These are phyloP conservation scores for Diaporthe citri DNA, from an alignment of 2,329 filamentous ascomycete genomes.

Conservation along the genomic window DNA sequence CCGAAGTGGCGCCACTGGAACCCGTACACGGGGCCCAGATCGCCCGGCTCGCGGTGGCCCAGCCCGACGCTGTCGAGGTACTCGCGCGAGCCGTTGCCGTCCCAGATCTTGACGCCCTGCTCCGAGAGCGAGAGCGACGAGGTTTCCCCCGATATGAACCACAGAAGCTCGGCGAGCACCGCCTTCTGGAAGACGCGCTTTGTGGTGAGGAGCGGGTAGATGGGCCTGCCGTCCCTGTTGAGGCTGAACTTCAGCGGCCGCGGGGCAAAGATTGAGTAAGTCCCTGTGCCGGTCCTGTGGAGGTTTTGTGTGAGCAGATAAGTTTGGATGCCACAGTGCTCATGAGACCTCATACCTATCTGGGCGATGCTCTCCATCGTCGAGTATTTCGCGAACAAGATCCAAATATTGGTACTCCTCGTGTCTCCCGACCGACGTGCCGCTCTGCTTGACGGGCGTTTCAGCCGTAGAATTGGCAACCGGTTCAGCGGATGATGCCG, in stretches of 20 bases:
- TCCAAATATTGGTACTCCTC: slow-evolving; percentile 96
- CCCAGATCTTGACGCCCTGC: slow-evolving; percentile 95
- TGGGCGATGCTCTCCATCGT: slow-evolving; percentile 86
- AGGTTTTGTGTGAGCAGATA: slow-evolving; percentile 21
- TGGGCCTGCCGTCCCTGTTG: slow-evolving; percentile 69
- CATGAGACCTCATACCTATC: slow-evolving; percentile 72
- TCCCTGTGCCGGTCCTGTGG: slow-evolving; percentile 91
- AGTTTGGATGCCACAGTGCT: not conserved
- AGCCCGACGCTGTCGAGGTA: slow-evolving; percentile 91
- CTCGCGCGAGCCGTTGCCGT: slow-evolving; percentile 92
- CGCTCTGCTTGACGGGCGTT: slow-evolving; percentile 21
- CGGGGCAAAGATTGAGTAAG: slow-evolving; percentile 89
- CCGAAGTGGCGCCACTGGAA: slow-evolving; percentile 99
- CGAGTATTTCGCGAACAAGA: slow-evolving; percentile 86
- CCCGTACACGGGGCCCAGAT: slow-evolving; percentile 95
- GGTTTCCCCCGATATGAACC: slow-evolving; percentile 91
- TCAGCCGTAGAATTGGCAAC: slow-evolving; percentile 5
- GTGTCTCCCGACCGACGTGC: slow-evolving; percentile 59
- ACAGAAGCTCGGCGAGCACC: slow-evolving; percentile 91
- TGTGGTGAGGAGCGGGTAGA: slow-evolving; percentile 94
- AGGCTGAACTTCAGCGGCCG: slow-evolving; percentile 88
- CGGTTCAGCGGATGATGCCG: slow-evolving; percentile 32
- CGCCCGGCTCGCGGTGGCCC: slow-evolving; percentile 83
- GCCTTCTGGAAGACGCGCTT: slow-evolving; percentile 96
- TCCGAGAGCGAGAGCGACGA: slow-evolving; percentile 81